phyloP scores from a whole-genome alignment of 495 filamentous ascomycete species.

The Trichoderma erinaceum region DNA sequence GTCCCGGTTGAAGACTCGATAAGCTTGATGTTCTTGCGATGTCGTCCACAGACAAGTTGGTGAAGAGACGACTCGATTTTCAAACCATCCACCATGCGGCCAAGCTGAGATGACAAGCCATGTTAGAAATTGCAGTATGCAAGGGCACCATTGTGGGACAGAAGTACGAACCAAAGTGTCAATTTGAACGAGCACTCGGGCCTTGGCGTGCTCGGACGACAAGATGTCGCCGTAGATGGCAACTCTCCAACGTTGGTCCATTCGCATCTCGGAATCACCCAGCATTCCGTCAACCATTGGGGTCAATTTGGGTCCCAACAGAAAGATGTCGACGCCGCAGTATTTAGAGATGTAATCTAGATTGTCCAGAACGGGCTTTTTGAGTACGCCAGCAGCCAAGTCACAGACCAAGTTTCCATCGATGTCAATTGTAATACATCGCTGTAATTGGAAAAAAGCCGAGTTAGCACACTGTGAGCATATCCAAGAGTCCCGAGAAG shows the following conservation, averaged over 20 bases:
- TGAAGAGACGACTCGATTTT: slow-evolving; percentile 83
- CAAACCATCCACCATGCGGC: slow-evolving; percentile 74
- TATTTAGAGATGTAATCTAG: slow-evolving; percentile 75
- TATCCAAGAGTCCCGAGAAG: not conserved
- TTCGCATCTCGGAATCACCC: slow-evolving; percentile 44
- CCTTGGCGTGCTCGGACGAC: slow-evolving; percentile 95
- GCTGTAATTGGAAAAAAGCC: slow-evolving; percentile 43
- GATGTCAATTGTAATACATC: slow-evolving; percentile 86
- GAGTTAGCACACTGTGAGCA: slow-evolving; percentile 19
- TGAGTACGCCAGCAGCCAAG: slow-evolving; percentile 57
- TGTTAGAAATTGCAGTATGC: slow-evolving; percentile 15
- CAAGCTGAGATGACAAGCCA: slow-evolving; percentile 51
- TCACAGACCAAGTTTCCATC: slow-evolving; percentile 83
- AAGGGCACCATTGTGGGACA: not conserved
- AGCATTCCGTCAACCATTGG: slow-evolving; percentile 58
- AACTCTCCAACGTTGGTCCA: slow-evolving; percentile 78
- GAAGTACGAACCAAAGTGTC: slow-evolving; percentile 75
- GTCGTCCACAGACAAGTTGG: slow-evolving; percentile 81
- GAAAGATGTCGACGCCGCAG: slow-evolving; percentile 93
- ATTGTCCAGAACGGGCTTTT: slow-evolving; percentile 65
- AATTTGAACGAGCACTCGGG: slow-evolving; percentile 90
- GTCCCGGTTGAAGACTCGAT: slow-evolving; percentile 92
- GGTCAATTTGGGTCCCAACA: slow-evolving; percentile 73
- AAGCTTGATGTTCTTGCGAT: slow-evolving; percentile 90
- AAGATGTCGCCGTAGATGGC: slow-evolving; percentile 94